phyloP scores from a whole-genome alignment of 2,329 filamentous ascomycete genomes.

The Trichoderma hamatum region DNA sequence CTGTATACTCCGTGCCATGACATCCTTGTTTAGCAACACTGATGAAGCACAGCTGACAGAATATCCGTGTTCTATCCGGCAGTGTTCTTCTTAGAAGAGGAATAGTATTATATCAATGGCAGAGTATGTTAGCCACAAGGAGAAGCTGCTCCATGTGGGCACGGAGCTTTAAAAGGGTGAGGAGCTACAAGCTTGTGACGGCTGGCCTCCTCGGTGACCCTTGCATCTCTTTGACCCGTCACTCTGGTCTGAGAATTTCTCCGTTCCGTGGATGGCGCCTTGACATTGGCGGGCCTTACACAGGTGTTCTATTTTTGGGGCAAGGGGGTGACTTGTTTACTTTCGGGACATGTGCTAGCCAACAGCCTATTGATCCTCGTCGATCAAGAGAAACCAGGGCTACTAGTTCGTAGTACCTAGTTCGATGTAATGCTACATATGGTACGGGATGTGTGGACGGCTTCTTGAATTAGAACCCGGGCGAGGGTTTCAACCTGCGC shows the following conservation, averaged over 20 bases:
- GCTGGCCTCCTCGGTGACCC: neutral
- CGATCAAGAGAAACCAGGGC: neutral
- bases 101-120: neutral
- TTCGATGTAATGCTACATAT: neutral
- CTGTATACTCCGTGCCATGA: neutral
- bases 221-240: conserved; percentile 4
- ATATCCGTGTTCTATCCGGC: neutral
- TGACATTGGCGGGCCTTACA: neutral
- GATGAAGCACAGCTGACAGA: neutral
- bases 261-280: conserved; percentile 19
- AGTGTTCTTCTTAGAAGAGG: neutral
- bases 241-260: conserved; percentile 20
- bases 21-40: neutral
- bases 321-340: neutral
- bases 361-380: conserved; percentile 22
- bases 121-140: neutral
- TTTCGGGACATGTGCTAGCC: neutral
- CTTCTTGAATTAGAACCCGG: neutral
- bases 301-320: conserved; percentile 20
- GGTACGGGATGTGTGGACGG: neutral
- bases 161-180: neutral
- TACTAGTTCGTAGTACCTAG: neutral
- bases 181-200: neutral
- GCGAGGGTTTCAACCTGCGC: neutral
- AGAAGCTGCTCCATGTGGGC: neutral